These are phyloP conservation scores for Arctium minus DNA, from an alignment of 129 eudicot genomes.

Conservation along the genomic window DNA sequence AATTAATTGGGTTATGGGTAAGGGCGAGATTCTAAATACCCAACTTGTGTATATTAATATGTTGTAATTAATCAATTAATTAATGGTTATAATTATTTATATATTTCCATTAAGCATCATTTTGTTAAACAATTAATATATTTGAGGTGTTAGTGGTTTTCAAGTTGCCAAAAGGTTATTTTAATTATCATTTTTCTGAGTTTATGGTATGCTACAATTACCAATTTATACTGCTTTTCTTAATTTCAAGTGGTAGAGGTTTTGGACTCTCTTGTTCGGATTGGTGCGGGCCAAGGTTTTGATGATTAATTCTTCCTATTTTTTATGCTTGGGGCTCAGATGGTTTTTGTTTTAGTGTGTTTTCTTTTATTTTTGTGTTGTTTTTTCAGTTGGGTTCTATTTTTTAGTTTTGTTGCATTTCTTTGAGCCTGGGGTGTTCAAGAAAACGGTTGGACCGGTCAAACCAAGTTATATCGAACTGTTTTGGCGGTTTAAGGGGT, in stretches of 20 bases:
- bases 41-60: conserved; percentile 14
- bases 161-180: conserved; percentile 14
- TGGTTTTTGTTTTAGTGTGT: background rate
- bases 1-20: background rate
- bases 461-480: background rate
- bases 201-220: conserved; percentile 24
- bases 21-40: conserved; percentile 9
- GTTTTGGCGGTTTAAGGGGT: background rate
- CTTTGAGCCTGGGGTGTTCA: background rate
- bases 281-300: too few species aligned
- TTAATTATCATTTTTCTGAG: conserved; percentile 11
- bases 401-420: too few species aligned
- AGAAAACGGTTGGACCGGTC: background rate
- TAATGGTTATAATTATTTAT: conserved; percentile 8
- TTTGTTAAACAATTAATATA: conserved; percentile 7
- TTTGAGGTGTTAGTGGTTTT: conserved; percentile 1
- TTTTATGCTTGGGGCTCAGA: background rate
- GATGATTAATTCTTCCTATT: too few species aligned
- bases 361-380: background rate
- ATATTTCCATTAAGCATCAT: conserved; percentile 18
- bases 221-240: conserved; percentile 14
- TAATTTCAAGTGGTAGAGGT: background rate
- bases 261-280: background rate
- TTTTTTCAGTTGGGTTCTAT: too few species aligned
- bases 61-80: background rate